Base-by-base conservation (phyloP, 208 protist genomes). In the Crithidia mellificae region DNA sequence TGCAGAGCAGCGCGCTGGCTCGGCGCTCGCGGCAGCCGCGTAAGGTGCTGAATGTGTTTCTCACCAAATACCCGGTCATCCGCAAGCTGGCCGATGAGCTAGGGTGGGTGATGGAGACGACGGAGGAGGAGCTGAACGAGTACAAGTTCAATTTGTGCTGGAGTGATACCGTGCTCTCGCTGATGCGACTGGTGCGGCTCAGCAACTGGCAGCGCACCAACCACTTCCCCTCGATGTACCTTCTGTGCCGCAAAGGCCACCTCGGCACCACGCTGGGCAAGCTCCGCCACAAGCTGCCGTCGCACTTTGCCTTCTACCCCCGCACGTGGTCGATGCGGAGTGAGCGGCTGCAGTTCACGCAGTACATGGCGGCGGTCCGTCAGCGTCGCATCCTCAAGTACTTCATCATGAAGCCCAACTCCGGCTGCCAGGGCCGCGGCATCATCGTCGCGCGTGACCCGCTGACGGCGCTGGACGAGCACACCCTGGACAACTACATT, bases 371-470 rank as follows among this genome's bases (percentile, higher is more conserved):
- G 19, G 76, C 81, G 6, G 70, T 94, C 22, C 76, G 74, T 32
- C 63, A 82, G 55, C 68, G 75, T 11, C 72, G 55, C 39, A 59
- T 91, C 11, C 52, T 77, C 39, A 84, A 85, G 68, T 97, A 94
- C 68, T 98, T 97, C 73, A 98, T 98, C 62, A 76, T 97, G 67
- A 98, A 98, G 74, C 97, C 97, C 19, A 93, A 87, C 67, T 78
- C 90, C 1, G 92, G 94, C 36, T 97, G 91, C 71, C 94, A 98
- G 69, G 97, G 97, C 2, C 85, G 88, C 39, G 97, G 95, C 53
- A 98, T 98, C 74, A 49, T 96, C 34, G 80, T 98, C 67, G 95
- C 94, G 4, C 77, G 85, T 41, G 87, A 97, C 53, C 82, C 93
- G 11, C 63, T 93, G n/a, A 83, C 84, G 49, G 87, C 84, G 20